Conservation (phyloP, 164 flowering plant species). For the Piper betle region DNA sequence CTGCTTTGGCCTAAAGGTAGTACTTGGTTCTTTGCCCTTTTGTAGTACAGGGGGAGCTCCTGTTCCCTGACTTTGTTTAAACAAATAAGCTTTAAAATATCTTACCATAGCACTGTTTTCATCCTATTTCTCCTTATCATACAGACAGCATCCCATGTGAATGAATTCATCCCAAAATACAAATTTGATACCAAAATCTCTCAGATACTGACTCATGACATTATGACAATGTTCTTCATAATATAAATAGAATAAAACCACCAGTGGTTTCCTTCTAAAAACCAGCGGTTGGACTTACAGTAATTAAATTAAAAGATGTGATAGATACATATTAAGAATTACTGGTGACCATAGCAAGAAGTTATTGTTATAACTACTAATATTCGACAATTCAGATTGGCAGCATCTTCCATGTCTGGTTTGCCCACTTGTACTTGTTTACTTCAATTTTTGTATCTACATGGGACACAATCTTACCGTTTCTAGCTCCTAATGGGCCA, state of each 20-base stretch:
- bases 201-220: not conserved
- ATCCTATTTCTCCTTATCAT: not conserved
- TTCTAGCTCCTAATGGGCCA: constrained; percentile 1
- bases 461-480: constrained; percentile 1
- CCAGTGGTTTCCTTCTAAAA: no score
- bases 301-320: not conserved
- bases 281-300: no score
- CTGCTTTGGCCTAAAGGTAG: not conserved
- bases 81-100: not conserved
- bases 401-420: not conserved
- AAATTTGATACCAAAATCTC: not conserved
- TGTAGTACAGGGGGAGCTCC: constrained; percentile 6
- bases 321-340: not conserved
- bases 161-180: not conserved
- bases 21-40: constrained; percentile 5
- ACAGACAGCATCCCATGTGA: not conserved
- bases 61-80: not conserved
- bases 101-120: not conserved
- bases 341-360: not conserved
- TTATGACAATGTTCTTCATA: not conserved
- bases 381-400: not conserved
- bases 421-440: not conserved
- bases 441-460: not conserved
- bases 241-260: no score
- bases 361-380: not conserved